phyloP scores from a whole-genome alignment of 2,329 filamentous ascomycete species.

The Colletotrichum lini region DNA sequence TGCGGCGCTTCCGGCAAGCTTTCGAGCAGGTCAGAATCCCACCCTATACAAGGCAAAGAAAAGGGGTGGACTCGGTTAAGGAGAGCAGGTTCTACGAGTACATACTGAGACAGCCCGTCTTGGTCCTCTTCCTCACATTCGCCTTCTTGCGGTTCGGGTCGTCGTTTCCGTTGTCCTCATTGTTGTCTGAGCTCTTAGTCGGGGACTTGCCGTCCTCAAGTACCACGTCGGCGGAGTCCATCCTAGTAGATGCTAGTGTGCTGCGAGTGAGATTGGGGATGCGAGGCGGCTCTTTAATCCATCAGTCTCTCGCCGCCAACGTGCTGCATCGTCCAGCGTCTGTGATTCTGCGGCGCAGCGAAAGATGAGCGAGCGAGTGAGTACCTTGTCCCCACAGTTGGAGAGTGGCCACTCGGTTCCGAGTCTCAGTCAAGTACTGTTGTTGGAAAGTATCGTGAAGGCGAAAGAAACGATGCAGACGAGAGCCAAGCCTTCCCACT shows the following conservation, averaged over 20 bases:
- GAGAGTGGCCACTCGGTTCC: not conserved
- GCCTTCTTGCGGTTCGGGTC: constrained; percentile 59
- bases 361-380: constrained; percentile 1
- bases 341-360: constrained; percentile 13
- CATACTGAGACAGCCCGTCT: constrained; percentile 92
- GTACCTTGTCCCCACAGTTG: not conserved
- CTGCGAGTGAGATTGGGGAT: constrained; percentile 20
- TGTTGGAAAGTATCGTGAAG: not conserved
- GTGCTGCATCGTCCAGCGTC: constrained; percentile 25
- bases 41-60: not conserved
- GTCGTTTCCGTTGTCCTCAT: constrained; percentile 55
- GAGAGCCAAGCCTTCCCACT: not conserved
- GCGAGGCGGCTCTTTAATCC: constrained; percentile 31
- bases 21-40: constrained; percentile 40
- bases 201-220: constrained; percentile 48
- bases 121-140: constrained; percentile 79
- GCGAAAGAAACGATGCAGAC: not conserved
- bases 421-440: not conserved
- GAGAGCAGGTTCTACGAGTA: constrained; percentile 42
- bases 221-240: constrained; percentile 49
- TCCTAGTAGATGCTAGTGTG: constrained; percentile 43
- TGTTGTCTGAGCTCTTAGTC: constrained; percentile 51
- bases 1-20: constrained; percentile 94
- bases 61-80: not conserved
- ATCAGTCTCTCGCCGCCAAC: constrained; percentile 20